phyloP scores from a whole-genome alignment of 257 asterid species.

The Forsythia viridissima region DNA sequence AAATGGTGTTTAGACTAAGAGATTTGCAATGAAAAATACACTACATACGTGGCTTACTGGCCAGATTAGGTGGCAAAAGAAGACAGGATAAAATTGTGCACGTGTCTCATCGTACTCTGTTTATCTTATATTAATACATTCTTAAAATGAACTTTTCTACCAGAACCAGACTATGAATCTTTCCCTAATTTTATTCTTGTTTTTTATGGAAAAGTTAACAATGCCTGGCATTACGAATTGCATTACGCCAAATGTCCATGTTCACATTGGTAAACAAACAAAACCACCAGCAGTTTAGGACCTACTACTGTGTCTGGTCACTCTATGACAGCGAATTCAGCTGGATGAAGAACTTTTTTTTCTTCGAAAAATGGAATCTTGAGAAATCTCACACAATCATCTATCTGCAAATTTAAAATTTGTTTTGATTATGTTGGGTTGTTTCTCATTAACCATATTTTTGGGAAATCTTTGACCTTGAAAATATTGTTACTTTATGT shows the following conservation, averaged over 20 bases:
- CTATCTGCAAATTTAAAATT: constrained; percentile 3
- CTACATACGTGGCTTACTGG: background rate
- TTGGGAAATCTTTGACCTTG: constrained; percentile 13
- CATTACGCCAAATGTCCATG: background rate
- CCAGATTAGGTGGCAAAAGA: constrained; percentile 2
- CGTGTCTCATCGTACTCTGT: background rate
- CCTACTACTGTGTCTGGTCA: background rate
- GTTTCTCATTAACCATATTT: background rate
- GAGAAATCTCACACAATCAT: background rate
- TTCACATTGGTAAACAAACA: background rate
- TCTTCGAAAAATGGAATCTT: background rate
- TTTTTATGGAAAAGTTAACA: background rate
- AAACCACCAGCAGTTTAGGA: background rate
- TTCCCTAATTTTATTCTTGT: background rate
- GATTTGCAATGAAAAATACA: background rate
- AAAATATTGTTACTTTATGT: background rate
- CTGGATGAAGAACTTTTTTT: constrained; percentile 8
- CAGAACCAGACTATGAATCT: background rate
- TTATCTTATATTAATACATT: background rate
- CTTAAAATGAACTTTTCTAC: background rate
- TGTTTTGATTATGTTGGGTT: constrained; percentile 16
- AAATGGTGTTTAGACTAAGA: background rate
- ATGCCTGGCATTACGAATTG: background rate
- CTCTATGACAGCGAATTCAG: background rate
- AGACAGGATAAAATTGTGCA: background rate